These are phyloP conservation scores for Zymoseptoria tritici DNA, from an alignment of 2,329 filamentous ascomycete species.

Conservation along the genomic window DNA sequence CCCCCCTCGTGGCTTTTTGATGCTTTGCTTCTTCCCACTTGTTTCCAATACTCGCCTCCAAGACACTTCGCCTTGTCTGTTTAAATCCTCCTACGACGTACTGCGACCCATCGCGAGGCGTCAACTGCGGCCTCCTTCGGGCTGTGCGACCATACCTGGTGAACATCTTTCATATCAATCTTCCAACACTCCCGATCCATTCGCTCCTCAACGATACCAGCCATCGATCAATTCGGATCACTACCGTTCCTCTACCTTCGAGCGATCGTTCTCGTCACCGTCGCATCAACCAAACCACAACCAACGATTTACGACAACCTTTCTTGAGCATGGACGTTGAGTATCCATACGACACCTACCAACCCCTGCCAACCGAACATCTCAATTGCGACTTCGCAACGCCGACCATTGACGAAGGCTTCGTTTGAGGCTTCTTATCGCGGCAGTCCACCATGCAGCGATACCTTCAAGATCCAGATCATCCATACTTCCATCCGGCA, in stretches of 20 bases:
- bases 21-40: neutral
- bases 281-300: neutral
- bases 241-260: no score
- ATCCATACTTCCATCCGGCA: neutral
- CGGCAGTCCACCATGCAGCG: conserved; percentile 1
- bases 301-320: neutral
- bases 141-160: neutral
- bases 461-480: conserved; percentile 2
- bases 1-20: neutral
- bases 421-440: neutral
- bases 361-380: neutral
- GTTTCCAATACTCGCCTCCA: neutral
- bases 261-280: neutral
- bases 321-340: neutral
- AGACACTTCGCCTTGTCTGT: neutral
- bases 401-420: neutral
- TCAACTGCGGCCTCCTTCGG: neutral
- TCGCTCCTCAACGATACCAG: neutral
- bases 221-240: neutral
- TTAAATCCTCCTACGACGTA: neutral
- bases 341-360: neutral
- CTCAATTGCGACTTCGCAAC: neutral
- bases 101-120: neutral
- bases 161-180: neutral
- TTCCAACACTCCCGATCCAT: neutral